Percentiles rank a stretch among this genome's conserved stretches.
Evolutionary conservation across 129 eudicot genomes (phyloP).

Genomic region (Arctium lappa): DNA sequence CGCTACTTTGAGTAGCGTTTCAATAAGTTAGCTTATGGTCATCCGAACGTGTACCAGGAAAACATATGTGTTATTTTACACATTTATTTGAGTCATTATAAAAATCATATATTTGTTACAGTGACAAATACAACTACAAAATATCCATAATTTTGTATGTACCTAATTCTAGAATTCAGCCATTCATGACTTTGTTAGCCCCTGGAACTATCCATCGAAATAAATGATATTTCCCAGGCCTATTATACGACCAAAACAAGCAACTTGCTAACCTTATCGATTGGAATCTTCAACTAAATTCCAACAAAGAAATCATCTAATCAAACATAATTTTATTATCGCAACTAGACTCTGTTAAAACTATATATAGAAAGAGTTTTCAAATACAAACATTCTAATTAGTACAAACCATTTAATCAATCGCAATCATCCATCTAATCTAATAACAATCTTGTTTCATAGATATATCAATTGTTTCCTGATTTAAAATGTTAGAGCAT

Average conservation of each 20-base stretch:
- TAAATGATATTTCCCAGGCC: background rate
- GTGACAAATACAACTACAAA: background rate
- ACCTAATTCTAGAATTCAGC: background rate
- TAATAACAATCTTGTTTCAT: too few relatives aligned
- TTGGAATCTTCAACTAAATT: conserved; percentile 28
- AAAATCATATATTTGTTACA: background rate
- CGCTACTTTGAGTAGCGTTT: too few relatives aligned
- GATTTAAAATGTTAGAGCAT: too few relatives aligned
- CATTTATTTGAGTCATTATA: too few relatives aligned
- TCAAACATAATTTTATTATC: background rate
- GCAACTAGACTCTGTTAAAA: background rate
- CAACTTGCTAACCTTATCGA: conserved; percentile 22
- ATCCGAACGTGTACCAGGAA: too few relatives aligned
- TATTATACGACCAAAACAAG: background rate
- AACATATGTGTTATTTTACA: background rate
- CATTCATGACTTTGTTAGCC: background rate
- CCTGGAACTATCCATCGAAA: background rate
- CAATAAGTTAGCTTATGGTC: too few relatives aligned
- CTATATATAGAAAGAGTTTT: too few relatives aligned
- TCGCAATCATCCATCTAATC: too few relatives aligned
- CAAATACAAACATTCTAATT: too few relatives aligned
- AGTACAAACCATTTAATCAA: too few relatives aligned
- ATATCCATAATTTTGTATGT: background rate
- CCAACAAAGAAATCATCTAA: background rate
- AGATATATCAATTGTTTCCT: too few relatives aligned